Base-by-base conservation (phyloP, 2,329 filamentous ascomycete species). In the Knufia fluminis region DNA sequence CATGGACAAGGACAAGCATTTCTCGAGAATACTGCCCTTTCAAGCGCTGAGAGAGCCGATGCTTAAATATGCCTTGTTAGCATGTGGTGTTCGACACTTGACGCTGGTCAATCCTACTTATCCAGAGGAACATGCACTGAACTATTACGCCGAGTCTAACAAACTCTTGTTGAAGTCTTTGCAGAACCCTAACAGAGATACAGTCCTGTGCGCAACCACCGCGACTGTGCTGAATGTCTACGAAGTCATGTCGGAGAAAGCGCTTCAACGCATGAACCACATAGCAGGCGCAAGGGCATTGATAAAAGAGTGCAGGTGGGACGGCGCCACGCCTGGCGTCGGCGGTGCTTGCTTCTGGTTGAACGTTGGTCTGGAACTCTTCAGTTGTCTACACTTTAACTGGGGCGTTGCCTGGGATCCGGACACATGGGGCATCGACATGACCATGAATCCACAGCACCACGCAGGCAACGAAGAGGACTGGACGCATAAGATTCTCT, bases 311-410 rank as follows among this genome's bases (percentile, higher is more conserved):
- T 95, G 89, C 60, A 80, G 82, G 3, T 96, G 91, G 91, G 84
- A 87, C 59, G 87, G 87, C 0, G 79, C 75, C 54, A 85, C 85
- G 31, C 77, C 75, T 1, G 89, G 90, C 0, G 79, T 95, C 17
- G 90, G 88, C 1, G 79, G 82, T 0, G 88, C 90, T 1, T 96
- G 90, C 65, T 96, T 96, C 68, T 96, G 91, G 90, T 73, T 96
- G 32, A 95, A 94, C 59, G 82, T 94, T 14, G 85, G 84, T 14
- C 85, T 95, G 76, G 91, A 97, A 64, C 73, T 96, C n/a, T 72
- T 96, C 23, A 87, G 81, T 55, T 95, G 89, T 64, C 72, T 96
- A 14, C 83, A 87, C 56, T 88, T 88, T 66, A 89, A 91, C 63
- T 94, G 86, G 85, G 78, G 82, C 56, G 80, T 88, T 10, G 82